phyloP scores from a whole-genome alignment of 2,329 filamentous ascomycete species.

The Pyrenophora graminea region DNA sequence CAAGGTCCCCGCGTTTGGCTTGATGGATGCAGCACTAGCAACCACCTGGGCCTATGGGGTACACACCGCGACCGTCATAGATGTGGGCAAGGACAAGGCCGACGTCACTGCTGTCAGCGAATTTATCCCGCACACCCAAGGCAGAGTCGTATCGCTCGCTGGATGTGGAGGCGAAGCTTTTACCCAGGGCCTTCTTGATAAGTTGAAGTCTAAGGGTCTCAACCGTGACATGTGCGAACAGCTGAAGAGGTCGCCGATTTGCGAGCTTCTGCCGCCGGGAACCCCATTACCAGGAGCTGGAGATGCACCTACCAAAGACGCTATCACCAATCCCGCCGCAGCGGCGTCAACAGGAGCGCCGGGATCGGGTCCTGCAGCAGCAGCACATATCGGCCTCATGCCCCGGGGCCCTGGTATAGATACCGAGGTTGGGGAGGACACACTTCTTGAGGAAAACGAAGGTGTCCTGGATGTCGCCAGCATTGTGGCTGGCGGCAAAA shows the following conservation, averaged over 20 bases:
- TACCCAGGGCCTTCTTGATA: constrained; percentile 71
- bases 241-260: constrained; percentile 65
- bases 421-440: constrained; percentile 59
- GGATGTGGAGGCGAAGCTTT: constrained; percentile 86
- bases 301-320: constrained; percentile 46
- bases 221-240: constrained; percentile 67
- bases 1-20: constrained; percentile 86
- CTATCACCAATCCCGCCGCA: constrained; percentile 57
- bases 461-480: constrained; percentile 83
- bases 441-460: constrained; percentile 62
- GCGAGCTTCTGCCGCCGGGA: constrained; percentile 63
- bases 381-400: constrained; percentile 49
- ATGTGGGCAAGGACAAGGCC: constrained; percentile 89
- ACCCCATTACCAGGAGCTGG: constrained; percentile 57
- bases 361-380: constrained; percentile 51
- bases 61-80: constrained; percentile 80
- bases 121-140: constrained; percentile 72
- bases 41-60: constrained; percentile 81
- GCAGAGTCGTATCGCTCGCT: constrained; percentile 63
- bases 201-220: constrained; percentile 65
- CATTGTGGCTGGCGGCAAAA: constrained; percentile 80
- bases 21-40: constrained; percentile 87
- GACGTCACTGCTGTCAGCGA: constrained; percentile 91
- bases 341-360: constrained; percentile 60
- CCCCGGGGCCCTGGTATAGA: constrained; percentile 60